A percentile compares a stretch with the other conserved stretches of the same genome.
Evolutionary conservation across 2,329 filamentous ascomycete species (phyloP).

Genomic region (Apiospora rasikravindrae): DNA sequence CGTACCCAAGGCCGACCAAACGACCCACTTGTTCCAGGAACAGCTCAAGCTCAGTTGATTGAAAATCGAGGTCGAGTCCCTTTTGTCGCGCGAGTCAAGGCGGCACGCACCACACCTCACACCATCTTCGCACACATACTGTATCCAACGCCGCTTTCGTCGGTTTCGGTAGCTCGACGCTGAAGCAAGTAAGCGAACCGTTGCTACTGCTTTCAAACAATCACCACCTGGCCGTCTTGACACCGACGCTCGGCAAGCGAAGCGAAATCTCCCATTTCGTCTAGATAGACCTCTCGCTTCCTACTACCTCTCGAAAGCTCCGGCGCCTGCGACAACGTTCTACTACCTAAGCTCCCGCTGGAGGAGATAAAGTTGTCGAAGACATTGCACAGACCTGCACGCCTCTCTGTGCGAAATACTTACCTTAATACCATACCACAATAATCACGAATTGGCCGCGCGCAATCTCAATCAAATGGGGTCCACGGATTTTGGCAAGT

Average conservation of each 20-base stretch:
- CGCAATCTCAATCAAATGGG: conserved; percentile 51
- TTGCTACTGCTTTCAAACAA: background rate
- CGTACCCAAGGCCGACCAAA: background rate
- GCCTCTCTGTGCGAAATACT: conserved; percentile 14
- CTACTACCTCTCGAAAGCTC: background rate
- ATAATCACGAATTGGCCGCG: background rate
- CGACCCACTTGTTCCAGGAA: conserved; percentile 15
- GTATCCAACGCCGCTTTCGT: conserved; percentile 13
- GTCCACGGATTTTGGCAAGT: conserved; percentile 66
- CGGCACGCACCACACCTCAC: conserved; percentile 10
- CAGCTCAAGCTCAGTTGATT: background rate
- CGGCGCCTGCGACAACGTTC: conserved; percentile 18
- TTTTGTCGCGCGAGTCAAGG: conserved; percentile 4
- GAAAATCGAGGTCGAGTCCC: conserved; percentile 6
- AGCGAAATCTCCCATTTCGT: background rate
- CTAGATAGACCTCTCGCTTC: background rate
- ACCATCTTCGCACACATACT: conserved; percentile 11
- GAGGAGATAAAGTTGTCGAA: conserved; percentile 7
- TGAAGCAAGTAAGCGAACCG: background rate
- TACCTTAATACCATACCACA: background rate
- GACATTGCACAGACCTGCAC: conserved; percentile 16
- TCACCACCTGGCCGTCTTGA: background rate
- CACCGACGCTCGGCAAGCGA: background rate
- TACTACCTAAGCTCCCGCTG: background rate
- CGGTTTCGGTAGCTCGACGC: conserved; percentile 1